A percentile compares a stretch with the other conserved stretches of the same genome.
Conservation (phyloP, 192 early-diverging fungal genomes). For the Backusella morwellensis region DNA sequence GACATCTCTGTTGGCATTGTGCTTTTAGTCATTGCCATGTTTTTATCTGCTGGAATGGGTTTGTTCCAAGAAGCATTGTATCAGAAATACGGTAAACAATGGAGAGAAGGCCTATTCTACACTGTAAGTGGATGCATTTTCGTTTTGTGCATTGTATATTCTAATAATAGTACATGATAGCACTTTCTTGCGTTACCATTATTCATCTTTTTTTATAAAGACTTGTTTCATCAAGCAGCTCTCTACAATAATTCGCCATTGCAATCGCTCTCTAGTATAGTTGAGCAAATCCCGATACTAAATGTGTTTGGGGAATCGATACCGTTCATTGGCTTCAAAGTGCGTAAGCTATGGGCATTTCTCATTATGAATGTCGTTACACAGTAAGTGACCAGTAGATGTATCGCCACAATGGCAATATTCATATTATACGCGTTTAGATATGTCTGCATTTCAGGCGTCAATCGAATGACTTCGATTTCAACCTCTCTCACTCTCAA, state of each 20-base stretch:
- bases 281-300: conserved; percentile 23
- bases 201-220: conserved; percentile 71
- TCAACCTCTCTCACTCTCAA: conserved; percentile 80
- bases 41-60: conserved; percentile 79
- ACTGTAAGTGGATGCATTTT: conserved; percentile 38
- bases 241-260: conserved; percentile 57
- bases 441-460: conserved; percentile 85
- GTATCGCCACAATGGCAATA: too few relatives aligned
- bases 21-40: conserved; percentile 66
- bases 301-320: conserved; percentile 25
- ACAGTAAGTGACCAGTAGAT: conserved; percentile 55
- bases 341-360: conserved; percentile 74
- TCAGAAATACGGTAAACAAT: conserved; percentile 69
- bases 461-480: conserved; percentile 75
- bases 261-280: conserved; percentile 24
- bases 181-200: conserved; percentile 78
- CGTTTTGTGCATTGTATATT: too few relatives aligned
- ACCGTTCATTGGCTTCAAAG: conserved; percentile 13
- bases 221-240: conserved; percentile 54
- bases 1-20: conserved; percentile 51
- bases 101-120: conserved; percentile 92
- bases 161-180: conserved; percentile 33
- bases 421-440: conserved; percentile 22
- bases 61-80: conserved; percentile 82
- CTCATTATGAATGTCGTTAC: conserved; percentile 69